These are phyloP conservation scores for Phlebiopsis gigantea DNA, from an alignment of 768 basidiomycete genomes.

Conservation along the genomic window DNA sequence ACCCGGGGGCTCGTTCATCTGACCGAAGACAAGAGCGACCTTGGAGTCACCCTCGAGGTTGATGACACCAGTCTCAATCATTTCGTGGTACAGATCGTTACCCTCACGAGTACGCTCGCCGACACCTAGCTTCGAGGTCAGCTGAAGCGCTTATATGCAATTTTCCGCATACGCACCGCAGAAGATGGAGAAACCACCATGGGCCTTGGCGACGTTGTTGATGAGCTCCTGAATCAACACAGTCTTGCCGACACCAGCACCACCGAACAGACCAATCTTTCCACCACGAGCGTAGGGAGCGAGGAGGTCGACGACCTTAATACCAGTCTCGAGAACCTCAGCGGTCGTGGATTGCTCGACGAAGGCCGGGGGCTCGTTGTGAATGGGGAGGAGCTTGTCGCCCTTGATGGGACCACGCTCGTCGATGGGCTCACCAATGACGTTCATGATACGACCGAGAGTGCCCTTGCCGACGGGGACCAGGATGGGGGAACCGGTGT, in stretches of 20 bases:
- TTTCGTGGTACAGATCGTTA: constrained; percentile 98
- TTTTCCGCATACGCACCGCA: constrained; percentile 54
- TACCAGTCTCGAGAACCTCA: constrained; percentile 98
- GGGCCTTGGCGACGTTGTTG: constrained; percentile 99
- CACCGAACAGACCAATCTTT: constrained; percentile 99
- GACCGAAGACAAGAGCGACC: constrained; percentile 99
- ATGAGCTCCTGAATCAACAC: constrained; percentile 99
- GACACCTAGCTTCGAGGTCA: constrained; percentile 53
- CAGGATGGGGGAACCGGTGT: constrained; percentile 94
- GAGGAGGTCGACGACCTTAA: constrained; percentile 99
- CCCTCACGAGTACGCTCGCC: constrained; percentile 99
- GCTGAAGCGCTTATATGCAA: neutral
- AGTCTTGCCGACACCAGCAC: constrained; percentile 99
- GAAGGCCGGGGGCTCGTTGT: constrained; percentile 95
- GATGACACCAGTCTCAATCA: constrained; percentile 99
- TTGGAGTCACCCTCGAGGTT: constrained; percentile 99
- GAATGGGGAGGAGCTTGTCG: constrained; percentile 87
- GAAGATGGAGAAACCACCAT: constrained; percentile 99
- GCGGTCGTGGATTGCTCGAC: constrained; percentile 99
- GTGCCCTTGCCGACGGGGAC: constrained; percentile 94
- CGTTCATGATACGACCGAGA: constrained; percentile 99
- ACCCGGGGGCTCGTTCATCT: constrained; percentile 99
- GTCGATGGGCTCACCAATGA: constrained; percentile 99
- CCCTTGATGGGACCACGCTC: constrained; percentile 99
- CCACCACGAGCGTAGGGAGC: constrained; percentile 99